phyloP scores from a whole-genome alignment of 495 filamentous ascomycete species.

The Penicillium steckii region DNA sequence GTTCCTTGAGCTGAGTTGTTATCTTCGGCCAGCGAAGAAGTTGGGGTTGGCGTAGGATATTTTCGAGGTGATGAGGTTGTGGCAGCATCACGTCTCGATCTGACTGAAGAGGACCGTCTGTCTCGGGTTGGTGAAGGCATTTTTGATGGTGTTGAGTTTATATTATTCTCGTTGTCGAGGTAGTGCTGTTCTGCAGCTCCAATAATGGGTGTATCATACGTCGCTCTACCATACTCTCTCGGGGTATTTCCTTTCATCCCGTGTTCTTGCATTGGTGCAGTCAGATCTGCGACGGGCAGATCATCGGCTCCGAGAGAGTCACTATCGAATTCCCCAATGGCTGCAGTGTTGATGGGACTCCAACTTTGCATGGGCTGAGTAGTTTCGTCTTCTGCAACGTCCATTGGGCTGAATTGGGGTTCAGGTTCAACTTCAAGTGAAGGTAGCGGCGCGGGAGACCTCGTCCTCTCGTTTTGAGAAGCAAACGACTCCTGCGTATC shows the following conservation, averaged over 20 bases:
- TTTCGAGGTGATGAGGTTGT: conserved; percentile 35
- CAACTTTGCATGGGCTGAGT: conserved; percentile 15
- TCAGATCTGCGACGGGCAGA: conserved; percentile 23
- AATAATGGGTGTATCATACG: conserved; percentile 31
- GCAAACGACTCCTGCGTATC: conserved; percentile 9
- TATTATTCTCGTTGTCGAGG: conserved; percentile 27
- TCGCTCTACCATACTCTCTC: conserved; percentile 21
- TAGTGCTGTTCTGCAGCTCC: conserved; percentile 31
- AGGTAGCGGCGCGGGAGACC: background rate
- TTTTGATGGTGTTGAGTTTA: conserved; percentile 42
- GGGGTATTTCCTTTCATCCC: background rate
- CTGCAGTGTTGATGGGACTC: conserved; percentile 29
- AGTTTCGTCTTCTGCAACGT: conserved; percentile 14
- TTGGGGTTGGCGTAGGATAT: conserved; percentile 43
- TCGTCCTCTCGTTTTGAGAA: conserved; percentile 17
- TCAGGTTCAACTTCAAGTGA: background rate
- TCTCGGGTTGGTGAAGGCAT: conserved; percentile 38
- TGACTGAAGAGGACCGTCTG: conserved; percentile 23
- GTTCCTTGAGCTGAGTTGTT: conserved; percentile 20
- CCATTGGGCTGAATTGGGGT: conserved; percentile 21
- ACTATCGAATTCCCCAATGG: conserved; percentile 25
- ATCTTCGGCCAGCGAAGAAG: conserved; percentile 42
- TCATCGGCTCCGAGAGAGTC: conserved; percentile 27
- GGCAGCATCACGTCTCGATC: conserved; percentile 31
- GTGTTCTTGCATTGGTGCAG: conserved; percentile 9